phyloP scores from a whole-genome alignment of 495 filamentous ascomycete genomes.

The Trichoderma asperelloides region DNA sequence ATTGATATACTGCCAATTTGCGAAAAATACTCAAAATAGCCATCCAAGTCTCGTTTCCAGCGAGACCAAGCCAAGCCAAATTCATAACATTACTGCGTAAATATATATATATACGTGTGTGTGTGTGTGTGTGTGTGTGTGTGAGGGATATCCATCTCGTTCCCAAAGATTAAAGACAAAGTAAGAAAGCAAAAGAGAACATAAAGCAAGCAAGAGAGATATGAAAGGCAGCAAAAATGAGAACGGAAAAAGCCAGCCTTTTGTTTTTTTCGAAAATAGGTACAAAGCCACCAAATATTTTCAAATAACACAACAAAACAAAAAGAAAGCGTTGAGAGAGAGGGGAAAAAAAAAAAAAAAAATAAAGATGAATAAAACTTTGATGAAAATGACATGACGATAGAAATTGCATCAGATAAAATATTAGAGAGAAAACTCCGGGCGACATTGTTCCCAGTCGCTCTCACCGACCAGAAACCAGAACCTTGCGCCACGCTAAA shows the following conservation, averaged over 20 bases:
- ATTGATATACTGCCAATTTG: too few species aligned
- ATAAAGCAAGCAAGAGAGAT: not conserved
- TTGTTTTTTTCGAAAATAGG: not conserved
- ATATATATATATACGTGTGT: not conserved
- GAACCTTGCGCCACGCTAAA: constrained; percentile 9
- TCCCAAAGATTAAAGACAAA: not conserved
- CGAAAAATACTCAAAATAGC: too few species aligned
- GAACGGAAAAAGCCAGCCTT: not conserved
- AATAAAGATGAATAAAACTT: not conserved
- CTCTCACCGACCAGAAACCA: constrained; percentile 11
- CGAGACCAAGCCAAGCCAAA: too few species aligned
- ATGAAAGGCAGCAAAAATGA: not conserved
- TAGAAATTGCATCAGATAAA: not conserved
- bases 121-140: not conserved
- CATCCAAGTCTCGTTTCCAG: too few species aligned
- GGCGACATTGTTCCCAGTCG: constrained; percentile 9
- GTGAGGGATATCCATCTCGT: not conserved
- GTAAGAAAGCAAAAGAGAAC: too few species aligned
- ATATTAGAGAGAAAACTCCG: not conserved
- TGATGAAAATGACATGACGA: not conserved
- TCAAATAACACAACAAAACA: not conserved
- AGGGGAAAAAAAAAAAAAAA: not conserved
- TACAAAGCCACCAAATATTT: not conserved
- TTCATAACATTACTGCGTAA: not conserved
- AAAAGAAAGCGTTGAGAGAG: not conserved